These are phyloP conservation scores for Botrytis tulipae DNA, from an alignment of 2,329 filamentous ascomycete species.

Conservation along the genomic window DNA sequence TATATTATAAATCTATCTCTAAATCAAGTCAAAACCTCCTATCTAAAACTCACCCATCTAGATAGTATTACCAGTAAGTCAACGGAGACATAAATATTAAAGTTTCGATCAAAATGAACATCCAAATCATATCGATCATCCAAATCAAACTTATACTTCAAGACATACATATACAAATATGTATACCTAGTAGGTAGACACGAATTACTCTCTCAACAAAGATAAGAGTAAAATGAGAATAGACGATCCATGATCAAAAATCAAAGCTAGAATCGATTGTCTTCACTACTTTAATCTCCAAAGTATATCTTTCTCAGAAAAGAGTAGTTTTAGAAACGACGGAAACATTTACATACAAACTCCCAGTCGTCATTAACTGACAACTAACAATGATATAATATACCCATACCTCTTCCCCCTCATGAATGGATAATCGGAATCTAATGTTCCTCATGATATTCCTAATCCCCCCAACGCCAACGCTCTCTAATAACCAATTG, in stretches of 20 bases:
- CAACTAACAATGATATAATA: slow-evolving; percentile 16
- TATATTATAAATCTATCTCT: neutral
- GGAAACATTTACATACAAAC: neutral
- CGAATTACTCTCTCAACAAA: neutral
- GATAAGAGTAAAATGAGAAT: neutral
- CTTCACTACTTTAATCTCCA: neutral
- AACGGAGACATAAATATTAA: neutral
- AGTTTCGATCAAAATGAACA: neutral
- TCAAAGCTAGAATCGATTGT: neutral
- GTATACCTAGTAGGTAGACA: neutral
- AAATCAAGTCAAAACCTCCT: too few species aligned
- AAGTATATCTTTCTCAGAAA: neutral
- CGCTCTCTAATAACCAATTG: slow-evolving; percentile 3
- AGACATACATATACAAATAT: neutral
- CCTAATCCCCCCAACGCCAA: slow-evolving; percentile 9
- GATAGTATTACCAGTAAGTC: too few species aligned
- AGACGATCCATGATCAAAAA: neutral
- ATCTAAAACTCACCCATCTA: too few species aligned
- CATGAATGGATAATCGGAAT: slow-evolving; percentile 3
- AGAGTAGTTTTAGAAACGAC: neutral
- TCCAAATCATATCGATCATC: neutral
- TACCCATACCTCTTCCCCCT: slow-evolving; percentile 3
- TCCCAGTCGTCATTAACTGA: neutral
- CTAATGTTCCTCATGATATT: neutral
- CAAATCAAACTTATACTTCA: neutral